A percentile compares a stretch with the other conserved stretches of the same genome.
These are phyloP conservation scores for Chlorencoelia australis DNA, from an alignment of 2,329 filamentous ascomycete species.

Conservation along the genomic window DNA sequence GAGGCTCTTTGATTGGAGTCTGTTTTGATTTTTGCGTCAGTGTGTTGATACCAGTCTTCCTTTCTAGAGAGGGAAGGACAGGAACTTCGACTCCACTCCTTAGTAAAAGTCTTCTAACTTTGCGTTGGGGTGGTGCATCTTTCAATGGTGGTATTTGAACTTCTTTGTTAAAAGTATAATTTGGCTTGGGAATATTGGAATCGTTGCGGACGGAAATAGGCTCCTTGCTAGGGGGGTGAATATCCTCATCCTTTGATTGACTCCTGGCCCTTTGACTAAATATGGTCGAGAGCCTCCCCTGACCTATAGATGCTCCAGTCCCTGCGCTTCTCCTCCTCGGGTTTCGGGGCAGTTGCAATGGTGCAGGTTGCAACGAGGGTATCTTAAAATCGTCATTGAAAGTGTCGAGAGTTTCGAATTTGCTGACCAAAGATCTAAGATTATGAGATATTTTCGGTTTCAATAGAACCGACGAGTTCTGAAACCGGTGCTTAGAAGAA, in stretches of 20 bases:
- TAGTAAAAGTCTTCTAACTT: no score
- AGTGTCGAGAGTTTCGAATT: slow-evolving; percentile 23
- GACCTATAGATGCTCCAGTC: slow-evolving; percentile 1
- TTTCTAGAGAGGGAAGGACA: no score
- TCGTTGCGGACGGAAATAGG: neutral
- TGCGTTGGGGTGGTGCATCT: no score
- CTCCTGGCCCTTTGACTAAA: slow-evolving; percentile 9
- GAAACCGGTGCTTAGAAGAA: neutral
- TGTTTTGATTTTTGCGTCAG: no score
- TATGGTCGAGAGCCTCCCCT: slow-evolving; percentile 13
- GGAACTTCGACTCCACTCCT: no score
- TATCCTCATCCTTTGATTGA: slow-evolving; percentile 4
- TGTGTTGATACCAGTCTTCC: no score
- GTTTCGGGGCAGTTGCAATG: slow-evolving; percentile 9
- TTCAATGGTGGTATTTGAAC: no score
- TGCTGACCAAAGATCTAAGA: slow-evolving; percentile 19
- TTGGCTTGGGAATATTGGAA: no score
- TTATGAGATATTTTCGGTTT: slow-evolving; percentile 8
- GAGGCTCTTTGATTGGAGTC: slow-evolving; percentile 1
- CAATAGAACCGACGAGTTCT: neutral
- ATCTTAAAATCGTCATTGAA: slow-evolving; percentile 14
- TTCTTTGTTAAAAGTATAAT: no score
- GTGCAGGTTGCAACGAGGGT: slow-evolving; percentile 13
- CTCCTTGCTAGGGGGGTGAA: no score
- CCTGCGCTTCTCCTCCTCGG: slow-evolving; percentile 2